Evolutionary conservation across 495 filamentous ascomycete species (phyloP).

Genomic region (Talaromyces thailandensis): DNA sequence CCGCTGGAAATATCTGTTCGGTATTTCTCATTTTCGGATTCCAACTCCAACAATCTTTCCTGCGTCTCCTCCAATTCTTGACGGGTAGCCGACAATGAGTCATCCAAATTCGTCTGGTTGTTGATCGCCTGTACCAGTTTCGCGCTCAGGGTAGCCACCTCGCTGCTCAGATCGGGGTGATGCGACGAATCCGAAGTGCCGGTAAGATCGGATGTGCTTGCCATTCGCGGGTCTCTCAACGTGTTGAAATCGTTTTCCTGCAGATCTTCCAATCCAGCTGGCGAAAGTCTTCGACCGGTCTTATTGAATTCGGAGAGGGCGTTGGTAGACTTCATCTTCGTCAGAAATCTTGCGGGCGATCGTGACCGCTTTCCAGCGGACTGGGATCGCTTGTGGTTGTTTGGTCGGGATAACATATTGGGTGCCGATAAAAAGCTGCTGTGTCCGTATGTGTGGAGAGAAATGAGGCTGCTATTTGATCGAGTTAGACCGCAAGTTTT

Average conservation of each 20-base stretch:
- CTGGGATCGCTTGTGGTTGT: constrained; percentile 30
- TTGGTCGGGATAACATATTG: constrained; percentile 35
- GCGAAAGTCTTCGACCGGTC: constrained; percentile 12
- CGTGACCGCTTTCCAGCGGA: constrained; percentile 32
- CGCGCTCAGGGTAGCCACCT: constrained; percentile 84
- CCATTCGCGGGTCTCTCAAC: constrained; percentile 40
- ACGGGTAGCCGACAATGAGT: constrained; percentile 70
- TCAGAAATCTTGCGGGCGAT: constrained; percentile 31
- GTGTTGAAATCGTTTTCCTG: constrained; percentile 39
- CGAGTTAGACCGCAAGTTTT: background rate
- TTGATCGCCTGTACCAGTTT: constrained; percentile 97
- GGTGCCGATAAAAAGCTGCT: constrained; percentile 31
- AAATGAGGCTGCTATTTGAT: constrained; percentile 26
- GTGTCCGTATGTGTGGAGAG: constrained; percentile 32
- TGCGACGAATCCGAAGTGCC: constrained; percentile 32
- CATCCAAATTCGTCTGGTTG: constrained; percentile 87
- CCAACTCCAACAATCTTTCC: constrained; percentile 57
- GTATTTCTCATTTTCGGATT: constrained; percentile 59
- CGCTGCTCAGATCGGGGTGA: constrained; percentile 74
- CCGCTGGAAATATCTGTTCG: constrained; percentile 62
- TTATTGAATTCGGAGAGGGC: constrained; percentile 25
- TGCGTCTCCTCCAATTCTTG: constrained; percentile 74
- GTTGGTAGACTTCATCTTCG: constrained; percentile 36
- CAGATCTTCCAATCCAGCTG: constrained; percentile 20
- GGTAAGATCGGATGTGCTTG: constrained; percentile 24